Percentiles rank a stretch among this genome's conserved stretches.
These are phyloP conservation scores for Dothistroma pini DNA, from an alignment of 2,329 filamentous ascomycete genomes.

Conservation along the genomic window DNA sequence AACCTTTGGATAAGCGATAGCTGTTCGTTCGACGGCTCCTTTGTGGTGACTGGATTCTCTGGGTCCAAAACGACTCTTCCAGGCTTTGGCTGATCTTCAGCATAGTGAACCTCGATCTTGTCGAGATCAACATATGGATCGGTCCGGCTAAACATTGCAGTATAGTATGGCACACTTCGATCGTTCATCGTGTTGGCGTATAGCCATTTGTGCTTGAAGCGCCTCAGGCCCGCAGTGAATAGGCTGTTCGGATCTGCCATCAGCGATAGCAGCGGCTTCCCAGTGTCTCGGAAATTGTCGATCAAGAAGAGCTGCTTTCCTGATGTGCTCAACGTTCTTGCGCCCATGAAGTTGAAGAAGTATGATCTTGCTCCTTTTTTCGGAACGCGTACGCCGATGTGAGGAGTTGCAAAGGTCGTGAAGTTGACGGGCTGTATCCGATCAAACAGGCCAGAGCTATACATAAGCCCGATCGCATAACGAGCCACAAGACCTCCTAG, in stretches of 20 bases:
- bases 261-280: constrained; percentile 72
- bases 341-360: constrained; percentile 74
- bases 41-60: constrained; percentile 55
- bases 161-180: constrained; percentile 76
- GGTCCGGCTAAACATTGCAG: constrained; percentile 69
- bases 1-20: constrained; percentile 22
- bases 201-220: constrained; percentile 71
- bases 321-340: constrained; percentile 74
- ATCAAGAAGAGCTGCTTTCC: constrained; percentile 84
- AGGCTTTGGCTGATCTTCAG: constrained; percentile 63
- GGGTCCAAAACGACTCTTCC: constrained; percentile 73
- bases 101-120: constrained; percentile 66
- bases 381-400: constrained; percentile 55
- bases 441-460: constrained; percentile 76
- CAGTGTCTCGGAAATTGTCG: constrained; percentile 79
- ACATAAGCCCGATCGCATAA: constrained; percentile 80
- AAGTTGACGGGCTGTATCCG: constrained; percentile 84
- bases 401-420: constrained; percentile 80
- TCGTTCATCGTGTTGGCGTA: constrained; percentile 91
- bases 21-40: constrained; percentile 17
- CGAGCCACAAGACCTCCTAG: constrained; percentile 81
- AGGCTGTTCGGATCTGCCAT: constrained; percentile 80
- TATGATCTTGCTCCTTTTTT: constrained; percentile 42
- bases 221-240: constrained; percentile 74
- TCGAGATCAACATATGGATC: constrained; percentile 72